phyloP scores from a whole-genome alignment of 2,329 filamentous ascomycete species.

The Pestalotiopsis sp. region DNA sequence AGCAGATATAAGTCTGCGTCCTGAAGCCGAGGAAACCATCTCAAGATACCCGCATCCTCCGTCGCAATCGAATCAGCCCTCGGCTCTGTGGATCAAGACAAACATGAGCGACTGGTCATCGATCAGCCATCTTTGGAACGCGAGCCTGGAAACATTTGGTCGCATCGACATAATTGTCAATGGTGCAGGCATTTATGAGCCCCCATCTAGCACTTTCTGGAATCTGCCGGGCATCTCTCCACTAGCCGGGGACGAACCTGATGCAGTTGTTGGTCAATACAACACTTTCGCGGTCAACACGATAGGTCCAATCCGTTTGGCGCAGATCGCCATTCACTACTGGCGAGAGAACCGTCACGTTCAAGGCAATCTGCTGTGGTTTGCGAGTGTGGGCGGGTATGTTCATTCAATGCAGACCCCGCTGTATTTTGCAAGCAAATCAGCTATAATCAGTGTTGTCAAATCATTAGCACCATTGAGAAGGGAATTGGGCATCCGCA shows the following conservation, averaged over 20 bases:
- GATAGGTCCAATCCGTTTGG: constrained; percentile 23
- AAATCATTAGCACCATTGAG: constrained; percentile 30
- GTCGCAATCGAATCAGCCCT: not conserved
- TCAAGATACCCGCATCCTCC: constrained; percentile 16
- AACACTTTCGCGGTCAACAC: constrained; percentile 24
- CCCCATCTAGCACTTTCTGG: constrained; percentile 26
- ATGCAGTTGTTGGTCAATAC: constrained; percentile 20
- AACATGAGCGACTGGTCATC: constrained; percentile 27
- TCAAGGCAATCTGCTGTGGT: constrained; percentile 27
- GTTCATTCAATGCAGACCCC: constrained; percentile 31
- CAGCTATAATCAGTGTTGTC: constrained; percentile 24
- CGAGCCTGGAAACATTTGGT: constrained; percentile 18
- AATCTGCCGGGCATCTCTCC: constrained; percentile 22
- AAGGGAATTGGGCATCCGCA: constrained; percentile 34
- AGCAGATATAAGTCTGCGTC: constrained; percentile 25
- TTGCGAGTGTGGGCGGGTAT: constrained; percentile 32
- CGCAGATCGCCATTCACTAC: constrained; percentile 29
- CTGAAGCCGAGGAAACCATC: constrained; percentile 23
- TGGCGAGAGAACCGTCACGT: constrained; percentile 28
- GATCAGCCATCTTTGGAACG: constrained; percentile 24
- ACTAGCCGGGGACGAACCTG: constrained; percentile 18
- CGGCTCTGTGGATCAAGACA: constrained; percentile 15
- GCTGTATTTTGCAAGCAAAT: constrained; percentile 33
- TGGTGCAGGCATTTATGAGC: constrained; percentile 22
- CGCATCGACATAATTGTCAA: constrained; percentile 20